A percentile compares a stretch with the other conserved stretches of the same genome.
Evolutionary conservation across 805 yeast genomes (phyloP).

Genomic region (Cyberlindnera saturnus): DNA sequence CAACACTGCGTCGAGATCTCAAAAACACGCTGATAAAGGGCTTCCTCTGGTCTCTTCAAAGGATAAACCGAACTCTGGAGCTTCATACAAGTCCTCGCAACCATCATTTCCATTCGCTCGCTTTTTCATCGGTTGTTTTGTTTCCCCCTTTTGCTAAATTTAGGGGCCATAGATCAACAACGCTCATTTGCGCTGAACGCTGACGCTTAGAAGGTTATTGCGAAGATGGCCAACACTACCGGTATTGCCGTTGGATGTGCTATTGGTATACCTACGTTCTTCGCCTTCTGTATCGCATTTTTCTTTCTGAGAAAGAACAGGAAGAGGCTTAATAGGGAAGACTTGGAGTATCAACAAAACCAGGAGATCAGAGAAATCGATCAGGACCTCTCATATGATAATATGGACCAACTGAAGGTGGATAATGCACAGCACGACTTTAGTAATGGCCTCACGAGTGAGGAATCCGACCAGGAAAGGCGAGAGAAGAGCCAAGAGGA

Average conservation of each 20-base stretch:
- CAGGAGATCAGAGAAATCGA: constrained; percentile 31
- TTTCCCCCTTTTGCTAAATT: no score
- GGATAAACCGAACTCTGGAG: no score
- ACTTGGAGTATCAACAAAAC: constrained; percentile 24
- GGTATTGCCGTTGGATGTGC: constrained; percentile 46
- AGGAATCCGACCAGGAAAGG: neutral
- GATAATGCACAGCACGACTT: no score
- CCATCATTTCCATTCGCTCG: no score
- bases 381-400: constrained; percentile 28
- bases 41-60: no score
- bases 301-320: constrained; percentile 34
- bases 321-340: constrained; percentile 32
- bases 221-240: constrained; percentile 11
- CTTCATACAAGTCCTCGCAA: no score
- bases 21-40: no score
- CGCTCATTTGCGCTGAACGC: neutral
- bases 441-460: neutral
- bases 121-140: no score
- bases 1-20: no score
- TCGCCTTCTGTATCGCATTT: constrained; percentile 30
- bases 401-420: constrained; percentile 22
- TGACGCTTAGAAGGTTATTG: neutral
- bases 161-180: neutral
- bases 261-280: constrained; percentile 43
- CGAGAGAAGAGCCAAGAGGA: no score